These are phyloP conservation scores for Periconia digitata DNA, from an alignment of 2,329 filamentous ascomycete species.

Conservation along the genomic window DNA sequence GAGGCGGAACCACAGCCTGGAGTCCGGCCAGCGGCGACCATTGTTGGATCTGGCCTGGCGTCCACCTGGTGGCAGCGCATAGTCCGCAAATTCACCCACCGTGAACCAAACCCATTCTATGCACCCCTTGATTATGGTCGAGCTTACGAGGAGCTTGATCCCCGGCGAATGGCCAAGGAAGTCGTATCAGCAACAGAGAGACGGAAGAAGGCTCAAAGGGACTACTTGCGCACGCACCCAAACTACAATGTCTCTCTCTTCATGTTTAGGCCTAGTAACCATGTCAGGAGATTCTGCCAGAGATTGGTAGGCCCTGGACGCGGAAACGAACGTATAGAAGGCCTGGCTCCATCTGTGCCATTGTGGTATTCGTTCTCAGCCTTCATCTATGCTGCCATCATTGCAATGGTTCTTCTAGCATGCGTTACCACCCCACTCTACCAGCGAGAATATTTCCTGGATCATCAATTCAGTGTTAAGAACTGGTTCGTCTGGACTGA, in stretches of 20 bases:
- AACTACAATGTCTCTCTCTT: constrained; percentile 92
- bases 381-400: constrained; percentile 89
- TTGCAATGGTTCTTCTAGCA: constrained; percentile 95
- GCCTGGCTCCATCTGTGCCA: constrained; percentile 82
- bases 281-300: constrained; percentile 80
- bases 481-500: constrained; percentile 98
- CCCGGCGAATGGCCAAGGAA: constrained; percentile 84
- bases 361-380: constrained; percentile 94
- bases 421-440: constrained; percentile 94
- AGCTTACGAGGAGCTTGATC: constrained; percentile 77
- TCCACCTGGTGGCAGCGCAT: constrained; percentile 65
- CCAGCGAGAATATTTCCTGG: constrained; percentile 80
- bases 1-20: constrained; percentile 33
- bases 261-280: constrained; percentile 78
- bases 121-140: constrained; percentile 72
- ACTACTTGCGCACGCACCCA: constrained; percentile 84
- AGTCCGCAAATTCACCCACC: constrained; percentile 58
- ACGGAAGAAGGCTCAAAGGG: constrained; percentile 83
- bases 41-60: constrained; percentile 60
- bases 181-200: constrained; percentile 81
- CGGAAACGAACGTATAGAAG: constrained; percentile 83
- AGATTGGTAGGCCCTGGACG: constrained; percentile 87
- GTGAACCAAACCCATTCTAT: constrained; percentile 94
- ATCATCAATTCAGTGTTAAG: constrained; percentile 59
- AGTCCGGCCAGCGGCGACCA: constrained; percentile 43